Conservation (phyloP, 78 protist species). For the Bodo saltans region DNA sequence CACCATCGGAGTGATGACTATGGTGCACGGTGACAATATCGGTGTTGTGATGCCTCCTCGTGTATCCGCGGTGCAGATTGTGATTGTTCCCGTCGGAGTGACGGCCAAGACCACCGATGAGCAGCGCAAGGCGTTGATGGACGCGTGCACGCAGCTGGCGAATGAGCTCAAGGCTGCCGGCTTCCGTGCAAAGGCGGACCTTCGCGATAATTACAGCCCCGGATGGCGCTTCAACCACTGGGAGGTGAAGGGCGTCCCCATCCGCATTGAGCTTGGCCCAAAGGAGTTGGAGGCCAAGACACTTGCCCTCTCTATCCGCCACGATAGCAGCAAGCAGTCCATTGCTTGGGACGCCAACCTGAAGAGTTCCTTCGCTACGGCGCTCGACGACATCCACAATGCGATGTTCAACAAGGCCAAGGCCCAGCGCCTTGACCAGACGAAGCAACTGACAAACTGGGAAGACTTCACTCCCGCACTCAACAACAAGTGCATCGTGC, state of each 20-base stretch:
- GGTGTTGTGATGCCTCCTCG: conserved; percentile 97
- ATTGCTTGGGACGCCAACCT: neutral
- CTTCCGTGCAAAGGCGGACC: conserved; percentile 72
- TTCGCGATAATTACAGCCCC: conserved; percentile 66
- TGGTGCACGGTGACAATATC: conserved; percentile 94
- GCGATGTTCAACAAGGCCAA: conserved; percentile 58
- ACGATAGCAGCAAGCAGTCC: conserved; percentile 45
- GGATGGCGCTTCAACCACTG: conserved; percentile 87
- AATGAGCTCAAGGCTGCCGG: conserved; percentile 60
- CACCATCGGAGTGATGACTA: conserved; percentile 78
- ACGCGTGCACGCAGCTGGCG: neutral
- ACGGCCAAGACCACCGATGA: conserved; percentile 23
- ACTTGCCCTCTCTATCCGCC: conserved; percentile 65
- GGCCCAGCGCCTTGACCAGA: conserved; percentile 50
- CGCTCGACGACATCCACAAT: conserved; percentile 51
- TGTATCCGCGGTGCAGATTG: conserved; percentile 85
- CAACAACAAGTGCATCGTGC: conserved; percentile 35
- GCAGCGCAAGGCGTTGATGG: conserved; percentile 40
- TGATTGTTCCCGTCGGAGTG: conserved; percentile 73
- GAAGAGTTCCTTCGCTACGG: neutral
- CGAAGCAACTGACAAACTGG: conserved; percentile 47
- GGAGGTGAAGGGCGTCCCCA: conserved; percentile 93
- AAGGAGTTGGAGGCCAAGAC: conserved; percentile 66
- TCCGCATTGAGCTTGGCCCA: conserved; percentile 94
- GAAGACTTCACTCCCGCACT: conserved; percentile 70